phyloP scores from a whole-genome alignment of 208 protist species.

The Trypanosoma mega region DNA sequence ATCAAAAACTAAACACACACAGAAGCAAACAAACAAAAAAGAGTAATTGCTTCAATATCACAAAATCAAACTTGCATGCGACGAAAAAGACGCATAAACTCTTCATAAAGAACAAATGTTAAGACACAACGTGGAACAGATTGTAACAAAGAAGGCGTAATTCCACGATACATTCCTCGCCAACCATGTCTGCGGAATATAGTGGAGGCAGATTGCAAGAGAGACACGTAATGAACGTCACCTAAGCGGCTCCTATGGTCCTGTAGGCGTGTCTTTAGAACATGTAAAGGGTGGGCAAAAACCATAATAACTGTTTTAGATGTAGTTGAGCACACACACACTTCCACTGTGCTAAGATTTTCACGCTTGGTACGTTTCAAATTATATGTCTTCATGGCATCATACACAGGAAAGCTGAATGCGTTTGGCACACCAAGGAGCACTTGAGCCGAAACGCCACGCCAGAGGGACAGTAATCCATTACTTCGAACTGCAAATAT shows the following conservation, averaged over 20 bases:
- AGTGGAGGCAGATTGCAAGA: conserved; percentile 50
- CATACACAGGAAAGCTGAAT: conserved; percentile 82
- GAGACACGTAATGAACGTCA: conserved; percentile 62
- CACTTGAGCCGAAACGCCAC: conserved; percentile 73
- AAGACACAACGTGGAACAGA: conserved; percentile 72
- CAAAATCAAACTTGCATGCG: no score
- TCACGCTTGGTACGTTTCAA: conserved; percentile 9
- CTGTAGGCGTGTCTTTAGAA: conserved; percentile 85
- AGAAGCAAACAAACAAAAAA: no score
- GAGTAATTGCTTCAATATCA: no score
- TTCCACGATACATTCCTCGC: conserved; percentile 66
- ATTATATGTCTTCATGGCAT: conserved; percentile 54
- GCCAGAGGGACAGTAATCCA: conserved; percentile 74
- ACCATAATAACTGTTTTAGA: conserved; percentile 60
- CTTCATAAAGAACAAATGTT: conserved; percentile 81
- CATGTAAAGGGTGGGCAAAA: conserved; percentile 58
- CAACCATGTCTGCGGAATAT: conserved; percentile 44
- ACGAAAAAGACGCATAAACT: conserved; percentile 44
- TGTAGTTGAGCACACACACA: conserved; percentile 59
- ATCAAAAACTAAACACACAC: no score
- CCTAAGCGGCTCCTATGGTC: conserved; percentile 73
- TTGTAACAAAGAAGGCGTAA: conserved; percentile 59
- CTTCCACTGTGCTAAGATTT: conserved; percentile 46
- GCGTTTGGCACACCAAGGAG: conserved; percentile 80
- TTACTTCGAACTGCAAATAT: conserved; percentile 44